These are phyloP conservation scores for Carpinus viminea DNA, from an alignment of 306 rosid species.

Conservation along the genomic window DNA sequence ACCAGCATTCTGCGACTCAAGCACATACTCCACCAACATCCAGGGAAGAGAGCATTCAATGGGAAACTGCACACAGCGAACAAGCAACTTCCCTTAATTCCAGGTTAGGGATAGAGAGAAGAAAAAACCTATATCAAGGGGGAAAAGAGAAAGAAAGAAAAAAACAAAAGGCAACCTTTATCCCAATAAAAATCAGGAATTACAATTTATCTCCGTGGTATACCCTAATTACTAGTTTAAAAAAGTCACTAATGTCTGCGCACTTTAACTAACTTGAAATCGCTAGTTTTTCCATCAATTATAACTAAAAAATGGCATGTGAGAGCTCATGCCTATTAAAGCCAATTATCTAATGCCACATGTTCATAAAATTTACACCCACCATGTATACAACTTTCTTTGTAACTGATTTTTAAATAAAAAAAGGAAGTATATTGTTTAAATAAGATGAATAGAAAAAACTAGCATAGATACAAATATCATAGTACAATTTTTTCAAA, in stretches of 20 bases:
- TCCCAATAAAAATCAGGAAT: not conserved
- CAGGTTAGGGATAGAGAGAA: not conserved
- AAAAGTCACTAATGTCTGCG: not conserved
- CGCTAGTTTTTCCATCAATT: too few species aligned
- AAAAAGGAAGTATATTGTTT: too few species aligned
- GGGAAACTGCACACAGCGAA: slow-evolving; percentile 66
- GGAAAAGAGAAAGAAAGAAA: not conserved
- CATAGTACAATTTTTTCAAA: not conserved
- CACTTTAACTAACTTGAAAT: too few species aligned
- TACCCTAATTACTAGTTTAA: not conserved
- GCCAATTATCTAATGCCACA: too few species aligned
- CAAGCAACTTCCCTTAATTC: slow-evolving; percentile 28
- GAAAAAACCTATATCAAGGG: not conserved
- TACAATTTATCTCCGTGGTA: not conserved
- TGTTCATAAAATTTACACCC: too few species aligned
- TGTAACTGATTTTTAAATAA: too few species aligned
- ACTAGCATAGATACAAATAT: not conserved
- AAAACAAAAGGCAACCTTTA: not conserved
- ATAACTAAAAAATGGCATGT: too few species aligned
- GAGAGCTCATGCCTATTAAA: too few species aligned
- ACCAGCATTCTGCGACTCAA: slow-evolving; percentile 84
- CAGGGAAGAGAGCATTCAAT: slow-evolving; percentile 98
- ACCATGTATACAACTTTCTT: too few species aligned
- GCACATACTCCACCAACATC: slow-evolving; percentile 95
- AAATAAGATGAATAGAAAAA: too few species aligned